Percentiles rank a stretch among this genome's conserved stretches.
Evolutionary conservation across 2,329 filamentous ascomycete genomes (phyloP).

Genomic region (Botrytis deweyae): DNA sequence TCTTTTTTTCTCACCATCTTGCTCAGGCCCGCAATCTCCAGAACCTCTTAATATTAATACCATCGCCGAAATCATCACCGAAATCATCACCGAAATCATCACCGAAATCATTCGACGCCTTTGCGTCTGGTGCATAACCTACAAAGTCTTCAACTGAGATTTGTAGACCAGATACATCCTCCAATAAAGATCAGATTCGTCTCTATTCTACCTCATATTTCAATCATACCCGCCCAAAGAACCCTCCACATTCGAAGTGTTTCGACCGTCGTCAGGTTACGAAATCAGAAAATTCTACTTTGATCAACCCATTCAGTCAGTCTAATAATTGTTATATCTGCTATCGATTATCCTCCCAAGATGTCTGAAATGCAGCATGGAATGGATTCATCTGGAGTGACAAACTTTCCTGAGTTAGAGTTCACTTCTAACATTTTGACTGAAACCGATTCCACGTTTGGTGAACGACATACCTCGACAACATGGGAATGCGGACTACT

Average conservation of each 20-base stretch:
- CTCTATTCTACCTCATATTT: background rate
- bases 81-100: too few species aligned
- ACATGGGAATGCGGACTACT: background rate
- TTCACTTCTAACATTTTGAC: background rate
- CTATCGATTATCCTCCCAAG: background rate
- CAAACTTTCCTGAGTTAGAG: background rate
- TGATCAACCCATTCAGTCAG: background rate
- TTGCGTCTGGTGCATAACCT: background rate
- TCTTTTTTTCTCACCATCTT: background rate
- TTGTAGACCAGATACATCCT: background rate
- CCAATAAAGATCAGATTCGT: background rate
- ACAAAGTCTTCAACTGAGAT: background rate
- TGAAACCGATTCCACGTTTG: background rate
- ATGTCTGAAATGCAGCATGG: background rate
- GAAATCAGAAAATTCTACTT: background rate
- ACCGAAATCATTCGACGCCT: too few species aligned
- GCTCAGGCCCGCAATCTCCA: background rate
- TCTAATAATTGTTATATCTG: background rate
- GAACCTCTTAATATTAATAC: too few species aligned
- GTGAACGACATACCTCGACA: rapidly evolving
- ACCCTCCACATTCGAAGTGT: background rate
- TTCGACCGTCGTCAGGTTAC: background rate
- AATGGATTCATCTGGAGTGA: background rate
- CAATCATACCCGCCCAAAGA: background rate
- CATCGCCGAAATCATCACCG: too few species aligned